phyloP scores from a whole-genome alignment of 148 eudicot genomes.

The Camellia lanceoleosa region DNA sequence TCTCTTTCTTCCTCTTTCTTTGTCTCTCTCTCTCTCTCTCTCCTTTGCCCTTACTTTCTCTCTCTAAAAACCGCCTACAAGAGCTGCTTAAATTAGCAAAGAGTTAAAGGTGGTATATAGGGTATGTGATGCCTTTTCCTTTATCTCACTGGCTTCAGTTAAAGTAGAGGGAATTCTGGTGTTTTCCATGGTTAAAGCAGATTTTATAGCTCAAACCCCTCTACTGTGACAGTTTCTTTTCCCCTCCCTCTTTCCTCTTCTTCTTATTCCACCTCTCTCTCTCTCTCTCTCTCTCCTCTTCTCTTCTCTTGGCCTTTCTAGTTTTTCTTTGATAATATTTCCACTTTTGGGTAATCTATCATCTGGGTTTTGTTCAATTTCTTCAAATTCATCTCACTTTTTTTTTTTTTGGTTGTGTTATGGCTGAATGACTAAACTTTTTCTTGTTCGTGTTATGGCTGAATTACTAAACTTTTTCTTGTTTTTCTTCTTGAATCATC shows the following conservation, averaged over 20 bases:
- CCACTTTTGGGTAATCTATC: not conserved
- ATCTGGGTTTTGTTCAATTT: slow-evolving; percentile 6
- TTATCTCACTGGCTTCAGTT: slow-evolving; percentile 60
- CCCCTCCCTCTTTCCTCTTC: not conserved
- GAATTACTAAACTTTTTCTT: too few species aligned
- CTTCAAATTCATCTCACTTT: not conserved
- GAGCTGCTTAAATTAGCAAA: slow-evolving; percentile 30
- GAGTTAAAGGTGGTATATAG: slow-evolving; percentile 31
- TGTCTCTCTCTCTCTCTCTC: not conserved
- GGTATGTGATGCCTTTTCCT: slow-evolving; percentile 37
- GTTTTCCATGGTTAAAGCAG: slow-evolving; percentile 47
- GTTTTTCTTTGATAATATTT: not conserved
- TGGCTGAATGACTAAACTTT: too few species aligned
- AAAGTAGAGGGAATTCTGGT: slow-evolving; percentile 52
- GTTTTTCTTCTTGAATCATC: too few species aligned
- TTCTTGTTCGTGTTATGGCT: too few species aligned
- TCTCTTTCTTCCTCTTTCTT: not conserved
- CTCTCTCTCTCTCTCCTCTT: slow-evolving; percentile 23
- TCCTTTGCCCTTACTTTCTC: too few species aligned
- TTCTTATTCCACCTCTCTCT: slow-evolving; percentile 17
- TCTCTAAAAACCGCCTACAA: slow-evolving; percentile 23
- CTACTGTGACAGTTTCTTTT: too few species aligned
- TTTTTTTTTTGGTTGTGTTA: not conserved
- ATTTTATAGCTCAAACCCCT: slow-evolving; percentile 38
- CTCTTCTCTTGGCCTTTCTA: slow-evolving; percentile 10